These are phyloP conservation scores for Cryptosporidium baileyi DNA, from an alignment of 169 alveolate species.

Conservation along the genomic window DNA sequence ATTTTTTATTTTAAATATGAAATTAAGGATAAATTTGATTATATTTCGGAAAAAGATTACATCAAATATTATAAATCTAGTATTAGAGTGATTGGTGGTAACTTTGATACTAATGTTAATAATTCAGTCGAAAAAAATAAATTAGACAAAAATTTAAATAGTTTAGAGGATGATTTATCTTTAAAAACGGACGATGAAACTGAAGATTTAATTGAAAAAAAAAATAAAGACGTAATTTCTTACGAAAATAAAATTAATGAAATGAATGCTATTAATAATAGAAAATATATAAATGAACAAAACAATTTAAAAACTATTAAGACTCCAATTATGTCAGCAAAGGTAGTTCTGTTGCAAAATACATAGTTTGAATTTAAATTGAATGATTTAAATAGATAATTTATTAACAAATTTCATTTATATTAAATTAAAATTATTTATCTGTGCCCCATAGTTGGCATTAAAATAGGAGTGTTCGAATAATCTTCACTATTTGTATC, in stretches of 20 bases:
- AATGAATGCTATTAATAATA: no score
- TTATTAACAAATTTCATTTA: background rate
- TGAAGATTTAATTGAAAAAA: background rate
- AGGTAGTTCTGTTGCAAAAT: constrained; percentile 36
- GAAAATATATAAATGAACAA: background rate
- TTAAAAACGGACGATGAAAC: no score
- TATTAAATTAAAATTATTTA: background rate
- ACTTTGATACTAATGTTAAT: background rate
- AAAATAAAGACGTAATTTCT: background rate
- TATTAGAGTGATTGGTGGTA: constrained; percentile 55
- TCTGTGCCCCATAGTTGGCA: constrained; percentile 69
- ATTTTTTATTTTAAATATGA: background rate
- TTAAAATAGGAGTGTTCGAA: constrained; percentile 15
- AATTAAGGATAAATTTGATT: background rate
- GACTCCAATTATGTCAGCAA: constrained; percentile 44
- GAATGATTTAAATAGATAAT: background rate
- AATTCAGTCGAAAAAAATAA: background rate
- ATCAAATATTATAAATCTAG: constrained; percentile 24
- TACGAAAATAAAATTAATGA: background rate
- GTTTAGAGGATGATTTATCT: no score
- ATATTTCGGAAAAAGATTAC: constrained; percentile 1
- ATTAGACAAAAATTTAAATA: no score
- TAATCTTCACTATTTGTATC: constrained; percentile 22
- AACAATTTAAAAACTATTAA: background rate
- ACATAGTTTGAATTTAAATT: background rate